Conservation (phyloP, 75 land plant species). For the Sequoiadendron giganteum region DNA sequence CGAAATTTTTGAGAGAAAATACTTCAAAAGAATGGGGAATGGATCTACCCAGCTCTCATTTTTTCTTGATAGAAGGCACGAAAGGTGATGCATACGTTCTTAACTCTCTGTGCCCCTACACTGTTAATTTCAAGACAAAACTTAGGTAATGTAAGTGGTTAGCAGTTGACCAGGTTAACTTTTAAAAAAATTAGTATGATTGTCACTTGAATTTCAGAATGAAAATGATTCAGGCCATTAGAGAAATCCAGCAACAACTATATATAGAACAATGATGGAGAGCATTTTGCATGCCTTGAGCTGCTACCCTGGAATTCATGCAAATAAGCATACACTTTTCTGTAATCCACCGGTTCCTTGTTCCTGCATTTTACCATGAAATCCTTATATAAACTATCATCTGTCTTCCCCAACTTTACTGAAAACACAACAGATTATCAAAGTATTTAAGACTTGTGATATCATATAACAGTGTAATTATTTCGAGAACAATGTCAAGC, state of each 20-base stretch:
- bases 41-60: slow-evolving; percentile 52
- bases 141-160: neutral
- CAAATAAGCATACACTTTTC: slow-evolving; percentile 52
- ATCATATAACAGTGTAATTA: too few relatives aligned
- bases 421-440: neutral
- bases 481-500: too few relatives aligned
- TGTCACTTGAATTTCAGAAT: too few relatives aligned
- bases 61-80: slow-evolving; percentile 51
- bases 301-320: slow-evolving; percentile 76
- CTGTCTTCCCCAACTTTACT: neutral
- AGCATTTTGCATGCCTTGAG: slow-evolving; percentile 24
- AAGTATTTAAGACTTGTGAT: too few relatives aligned
- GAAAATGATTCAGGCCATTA: too few relatives aligned
- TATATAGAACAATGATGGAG: too few relatives aligned
- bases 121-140: slow-evolving; percentile 23
- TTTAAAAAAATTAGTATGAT: too few relatives aligned
- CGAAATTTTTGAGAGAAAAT: too few relatives aligned
- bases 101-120: slow-evolving; percentile 73
- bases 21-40: neutral
- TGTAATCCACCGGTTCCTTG: slow-evolving; percentile 47
- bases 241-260: too few relatives aligned
- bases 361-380: slow-evolving; percentile 22
- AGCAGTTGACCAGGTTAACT: too few relatives aligned
- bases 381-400: too few relatives aligned
- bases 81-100: slow-evolving; percentile 51